Evolutionary conservation across 164 flowering plant species (phyloP), one percentile per base, ranked within the genome.

Genomic region (Brasenia schreberi): DNA sequence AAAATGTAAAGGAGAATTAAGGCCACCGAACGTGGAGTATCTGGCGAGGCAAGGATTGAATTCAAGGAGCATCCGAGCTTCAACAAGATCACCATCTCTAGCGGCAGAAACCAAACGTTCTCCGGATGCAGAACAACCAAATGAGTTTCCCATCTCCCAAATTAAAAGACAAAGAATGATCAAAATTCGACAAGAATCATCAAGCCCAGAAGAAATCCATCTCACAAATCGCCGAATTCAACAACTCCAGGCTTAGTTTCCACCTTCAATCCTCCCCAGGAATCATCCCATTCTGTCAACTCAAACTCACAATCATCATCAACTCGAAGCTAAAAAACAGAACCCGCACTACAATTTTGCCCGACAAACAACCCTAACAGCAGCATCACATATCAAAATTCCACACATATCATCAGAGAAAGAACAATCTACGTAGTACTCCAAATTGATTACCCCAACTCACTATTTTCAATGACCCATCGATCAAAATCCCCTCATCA

Each of bases 81-180:
- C 98, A 19, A 87, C 77, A 73, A 86, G 80, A 70, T 93, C 96
- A 11, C 98, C 97, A 66, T 90, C 98, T 71, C 98, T 87, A 18
- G 98, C 96, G 1, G 98, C 98, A 62, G 96, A 90, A 3, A 92
- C 95, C 75, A 92, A 74, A 58, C 98, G 64, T 81, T 92, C 96
- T 2, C 96, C 96, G 0, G 98, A 90, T 3, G 96, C 98, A 4
- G 97, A 90, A 77, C 97, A 93, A 43, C 98, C 98, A 74, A 93
- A 90, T 14, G 98, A 90, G 80, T 90, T 93, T 43, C 98, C 96
- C 97, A 92, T 78, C 65, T 65, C 56, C 56, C 16, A 49, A 49
- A 49, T 14, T 49, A 49, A 1, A 49, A 49, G 12, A 33, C 39
- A 33, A 33, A 9, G 56, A 14, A 2, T 49, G 56, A 49, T 12